Base-by-base conservation (phyloP, 768 basidiomycete species). In the Lactarius sp. region DNA sequence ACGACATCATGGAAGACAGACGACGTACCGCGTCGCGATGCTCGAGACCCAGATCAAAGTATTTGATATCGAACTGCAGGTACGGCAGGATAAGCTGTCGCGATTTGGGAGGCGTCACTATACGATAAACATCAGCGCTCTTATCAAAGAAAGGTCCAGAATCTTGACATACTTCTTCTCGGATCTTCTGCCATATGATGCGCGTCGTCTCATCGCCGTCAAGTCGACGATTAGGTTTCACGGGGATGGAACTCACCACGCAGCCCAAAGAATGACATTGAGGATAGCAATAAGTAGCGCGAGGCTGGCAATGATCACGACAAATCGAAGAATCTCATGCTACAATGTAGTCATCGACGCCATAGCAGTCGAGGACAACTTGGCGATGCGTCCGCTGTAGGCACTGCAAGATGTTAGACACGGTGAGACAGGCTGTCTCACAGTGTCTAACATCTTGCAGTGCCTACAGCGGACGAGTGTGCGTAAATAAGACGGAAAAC, bases 41-140 rank as follows among this genome's bases (percentile, higher is more conserved):
- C 76, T 97, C 94, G 70, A 98, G 81, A n/a, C 95, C 95, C n/a
- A 98, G 83, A 76, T 98, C 96, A 76, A 85, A 98, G 79, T 98
- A 98, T 77, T 98, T 98, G 82, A 99, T 92, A 72, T 99, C 92
- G 44, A 10, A 10, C 36, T n/a, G n/a, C n/a, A n/a, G n/a, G n/a
- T n/a, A n/a, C n/a, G n/a, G n/a, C n/a, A n/a, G n/a, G n/a, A n/a
- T n/a, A n/a, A n/a, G n/a, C n/a, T n/a, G n/a, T n/a, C n/a, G n/a
- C n/a, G n/a, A n/a, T n/a, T n/a, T n/a, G n/a, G n/a, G n/a, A n/a
- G n/a, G n/a, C n/a, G n/a, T n/a, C n/a, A n/a, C n/a, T n/a, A n/a
- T n/a, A n/a, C n/a, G n/a, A n/a, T n/a, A n/a, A n/a, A n/a, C n/a
- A n/a, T n/a, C n/a, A n/a, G n/a, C n/a, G n/a, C n/a, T n/a, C n/a